Base-by-base conservation (phyloP, 352 stramenopile genomes). In the Globisporangium cederbergense region DNA sequence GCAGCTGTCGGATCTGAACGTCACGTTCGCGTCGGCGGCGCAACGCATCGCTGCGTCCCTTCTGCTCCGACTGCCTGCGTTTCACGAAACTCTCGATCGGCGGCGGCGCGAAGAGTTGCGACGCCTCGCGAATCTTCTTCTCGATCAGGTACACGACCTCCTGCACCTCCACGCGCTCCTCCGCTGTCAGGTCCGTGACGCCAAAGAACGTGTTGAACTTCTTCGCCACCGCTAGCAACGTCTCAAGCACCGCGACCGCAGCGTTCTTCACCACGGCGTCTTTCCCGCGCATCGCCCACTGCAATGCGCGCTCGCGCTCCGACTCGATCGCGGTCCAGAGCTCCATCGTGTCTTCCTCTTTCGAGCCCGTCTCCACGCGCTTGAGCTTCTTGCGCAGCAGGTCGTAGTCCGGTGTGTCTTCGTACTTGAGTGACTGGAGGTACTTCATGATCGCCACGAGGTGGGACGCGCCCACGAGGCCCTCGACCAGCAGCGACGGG, bases 31-130 rank as follows among this genome's bases (percentile, higher is more conserved):
- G 79, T 28, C 88, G 86, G 36, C 86, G 88, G 4, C 78, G 78
- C 45, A 96, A 43, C 13, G 84, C 83, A 40, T 96, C 84, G 3
- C 69, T 85, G 2, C 83, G 80, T 36, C 83, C 71, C 55, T 90
- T 92, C 42, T 94, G 86, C 66, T 94, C 88, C 0, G 83, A 91
- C 28, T 83, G 70, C 50, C 83, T 76, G 10, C 86, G 78, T 52
- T 92, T 90, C 20, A 87, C 75, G 63, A 95, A 96, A 60, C 85
- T 95, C 52, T 96, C 82, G 64, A 96, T 94, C 14, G 78, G 80
- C n/a, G 86, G 86, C 43, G 86, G 86, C 4, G 77, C 77, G 14
- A 87, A 71, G 40, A 81, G 71, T 42, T 68, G 81, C 1, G 68
- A 62, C 18, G 64, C 67, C 13, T 70, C 72, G 18, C 79, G 75